Conservation (phyloP, 345 rosid species). For the Cardiospermum halicacabum region DNA sequence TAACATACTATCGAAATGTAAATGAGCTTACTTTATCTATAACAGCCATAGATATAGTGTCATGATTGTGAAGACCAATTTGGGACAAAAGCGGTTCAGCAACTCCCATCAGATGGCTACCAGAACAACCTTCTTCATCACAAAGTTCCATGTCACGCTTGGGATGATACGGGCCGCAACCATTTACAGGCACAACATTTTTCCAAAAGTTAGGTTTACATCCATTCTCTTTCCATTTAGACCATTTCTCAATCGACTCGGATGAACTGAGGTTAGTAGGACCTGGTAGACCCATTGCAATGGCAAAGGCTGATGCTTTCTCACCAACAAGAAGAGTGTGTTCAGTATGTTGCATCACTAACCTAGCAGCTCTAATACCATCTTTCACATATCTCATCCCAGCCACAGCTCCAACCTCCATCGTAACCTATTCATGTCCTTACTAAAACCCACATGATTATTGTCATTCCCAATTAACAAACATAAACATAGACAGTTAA, state of each 20-base stretch:
- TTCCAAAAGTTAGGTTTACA: conserved; percentile 91
- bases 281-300: conserved; percentile 92
- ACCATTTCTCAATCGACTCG: conserved; percentile 79
- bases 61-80: conserved; percentile 75
- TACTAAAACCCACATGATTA: conserved; percentile 31
- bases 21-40: conserved; percentile 63
- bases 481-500: conserved; percentile 6
- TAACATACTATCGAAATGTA: background rate
- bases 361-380: conserved; percentile 82
- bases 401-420: conserved; percentile 99
- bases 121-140: conserved; percentile 17
- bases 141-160: conserved; percentile 13
- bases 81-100: conserved; percentile 37
- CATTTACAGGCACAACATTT: conserved; percentile 49
- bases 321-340: conserved; percentile 90
- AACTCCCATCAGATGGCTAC: conserved; percentile 27
- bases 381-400: conserved; percentile 91
- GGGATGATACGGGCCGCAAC: conserved; percentile 82
- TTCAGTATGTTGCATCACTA: conserved; percentile 74
- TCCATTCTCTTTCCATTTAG: conserved; percentile 53
- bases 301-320: conserved; percentile 77
- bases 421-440: conserved; percentile 70
- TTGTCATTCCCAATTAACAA: conserved; percentile 9
- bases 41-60: conserved; percentile 91
- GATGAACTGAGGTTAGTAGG: conserved; percentile 76